Evolutionary conservation across 2,329 filamentous ascomycete genomes (phyloP).

Genomic region (Aquanectria penicillioides): DNA sequence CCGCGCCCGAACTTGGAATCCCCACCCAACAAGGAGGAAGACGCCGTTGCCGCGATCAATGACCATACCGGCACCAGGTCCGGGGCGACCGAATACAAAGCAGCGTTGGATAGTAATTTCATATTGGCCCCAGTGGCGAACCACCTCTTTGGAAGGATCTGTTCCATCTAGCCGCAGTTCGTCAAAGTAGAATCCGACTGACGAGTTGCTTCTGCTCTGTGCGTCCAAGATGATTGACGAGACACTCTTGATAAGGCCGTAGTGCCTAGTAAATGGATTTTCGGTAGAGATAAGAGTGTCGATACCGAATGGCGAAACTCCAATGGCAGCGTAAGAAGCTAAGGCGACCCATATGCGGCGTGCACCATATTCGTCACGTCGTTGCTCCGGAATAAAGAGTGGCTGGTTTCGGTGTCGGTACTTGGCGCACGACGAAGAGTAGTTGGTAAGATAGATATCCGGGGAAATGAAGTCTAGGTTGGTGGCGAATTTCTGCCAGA

Average conservation of each 20-base stretch:
- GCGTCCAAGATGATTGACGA: slow-evolving; percentile 15
- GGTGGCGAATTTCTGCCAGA: background rate
- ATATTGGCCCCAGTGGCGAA: slow-evolving; percentile 33
- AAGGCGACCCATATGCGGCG: background rate
- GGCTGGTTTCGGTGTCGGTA: background rate
- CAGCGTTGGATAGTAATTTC: slow-evolving; percentile 44
- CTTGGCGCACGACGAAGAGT: background rate
- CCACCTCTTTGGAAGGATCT: slow-evolving; percentile 8
- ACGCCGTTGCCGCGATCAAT: slow-evolving; percentile 32
- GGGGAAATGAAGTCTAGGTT: background rate
- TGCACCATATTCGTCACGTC: background rate
- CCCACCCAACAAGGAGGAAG: slow-evolving; percentile 36
- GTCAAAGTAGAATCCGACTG: slow-evolving; percentile 27
- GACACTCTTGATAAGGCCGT: slow-evolving; percentile 12
- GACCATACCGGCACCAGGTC: slow-evolving; percentile 41
- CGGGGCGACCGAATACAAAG: slow-evolving; percentile 46
- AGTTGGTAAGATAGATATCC: background rate
- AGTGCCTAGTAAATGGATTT: slow-evolving; percentile 2
- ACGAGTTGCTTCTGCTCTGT: background rate
- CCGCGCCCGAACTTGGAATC: slow-evolving; percentile 7
- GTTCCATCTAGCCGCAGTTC: background rate
- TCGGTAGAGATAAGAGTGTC: background rate
- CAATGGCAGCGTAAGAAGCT: background rate
- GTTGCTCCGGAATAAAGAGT: background rate
- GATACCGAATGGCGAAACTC: background rate